These are phyloP conservation scores for Rubia yunnanensis DNA, from an alignment of 257 asterid species.

Conservation along the genomic window DNA sequence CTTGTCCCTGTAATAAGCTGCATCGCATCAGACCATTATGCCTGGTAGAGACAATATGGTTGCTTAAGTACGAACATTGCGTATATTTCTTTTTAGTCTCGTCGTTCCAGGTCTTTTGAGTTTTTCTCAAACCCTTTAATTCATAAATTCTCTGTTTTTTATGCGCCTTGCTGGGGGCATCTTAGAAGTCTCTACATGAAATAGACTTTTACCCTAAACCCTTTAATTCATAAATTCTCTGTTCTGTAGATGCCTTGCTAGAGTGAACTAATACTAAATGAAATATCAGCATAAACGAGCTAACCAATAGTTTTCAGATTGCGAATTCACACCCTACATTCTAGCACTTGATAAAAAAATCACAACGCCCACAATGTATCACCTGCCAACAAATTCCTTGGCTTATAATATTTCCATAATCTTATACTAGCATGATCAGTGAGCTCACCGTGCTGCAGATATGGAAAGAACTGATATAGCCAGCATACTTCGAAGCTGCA, in stretches of 20 bases:
- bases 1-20: background rate
- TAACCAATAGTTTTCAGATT: background rate
- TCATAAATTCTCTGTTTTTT: background rate
- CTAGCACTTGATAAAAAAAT: background rate
- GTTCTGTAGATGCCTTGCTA: too few relatives aligned
- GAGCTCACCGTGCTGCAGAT: constrained; percentile 81
- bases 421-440: background rate
- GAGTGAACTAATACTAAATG: background rate
- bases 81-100: background rate
- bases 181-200: background rate
- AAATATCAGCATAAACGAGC: background rate
- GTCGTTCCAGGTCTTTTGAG: background rate
- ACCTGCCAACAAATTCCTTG: background rate
- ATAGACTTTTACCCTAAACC: too few relatives aligned
- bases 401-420: background rate
- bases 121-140: background rate
- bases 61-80: background rate
- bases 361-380: background rate
- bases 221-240: background rate
- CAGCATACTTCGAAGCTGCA: constrained; percentile 91
- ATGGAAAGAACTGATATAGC: constrained; percentile 79
- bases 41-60: too few relatives aligned
- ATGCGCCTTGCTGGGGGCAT: background rate
- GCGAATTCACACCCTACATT: background rate
- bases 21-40: too few relatives aligned